Evolutionary conservation across 176 grass and related monocot genomes (phyloP), one percentile per base, ranked within the genome.

Genomic region (Zea luxurians): DNA sequence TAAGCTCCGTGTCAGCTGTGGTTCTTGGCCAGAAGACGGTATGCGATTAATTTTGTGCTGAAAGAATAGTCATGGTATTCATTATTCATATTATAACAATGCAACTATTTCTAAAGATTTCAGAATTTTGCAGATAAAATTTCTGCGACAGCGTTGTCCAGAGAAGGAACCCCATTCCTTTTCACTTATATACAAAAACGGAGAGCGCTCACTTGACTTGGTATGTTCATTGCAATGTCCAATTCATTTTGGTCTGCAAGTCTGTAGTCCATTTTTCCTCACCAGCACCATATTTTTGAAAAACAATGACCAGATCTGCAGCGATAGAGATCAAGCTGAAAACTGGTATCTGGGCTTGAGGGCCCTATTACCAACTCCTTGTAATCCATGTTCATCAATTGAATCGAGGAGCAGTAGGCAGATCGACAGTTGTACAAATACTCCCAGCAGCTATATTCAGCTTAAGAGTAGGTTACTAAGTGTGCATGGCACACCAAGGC

Each of bases 11-110:
- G 8, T 86, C 91, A 49, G 54, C 78, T 57, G 80, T 97, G 50
- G 65, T 94, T 79, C 83, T 85, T 47, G 95, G 95, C 47, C 95
- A 97, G 68, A 93, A 92, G 38, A 97, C 91, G 17, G 95, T 98
- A 94, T 7, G 81, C 17, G 60, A 45, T 76, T 10, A 43, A 43
- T 70, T 60, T 70, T 64, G 6, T 66, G 11, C 34, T 66, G 17
- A 55, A 55, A 64, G 18, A 75, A 61, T 16, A 38, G 64, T 48
- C 5, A 8, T 70, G 41, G 48, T 74, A 38, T 62, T 72, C 2
- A 0, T 62, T 45, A 21, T 21, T 66, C 6, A 49, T 76, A 43
- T 17, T 40, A 42, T 64, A 46, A 42, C 60, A 46, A 6, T 20
- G 40, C 40, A 53, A 7, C 58, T 52, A 35, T 63, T 79, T 77